Evolutionary conservation across 306 rosid species (phyloP), one percentile per base, ranked within the genome.

Genomic region (Cucurbita argyrosperma): DNA sequence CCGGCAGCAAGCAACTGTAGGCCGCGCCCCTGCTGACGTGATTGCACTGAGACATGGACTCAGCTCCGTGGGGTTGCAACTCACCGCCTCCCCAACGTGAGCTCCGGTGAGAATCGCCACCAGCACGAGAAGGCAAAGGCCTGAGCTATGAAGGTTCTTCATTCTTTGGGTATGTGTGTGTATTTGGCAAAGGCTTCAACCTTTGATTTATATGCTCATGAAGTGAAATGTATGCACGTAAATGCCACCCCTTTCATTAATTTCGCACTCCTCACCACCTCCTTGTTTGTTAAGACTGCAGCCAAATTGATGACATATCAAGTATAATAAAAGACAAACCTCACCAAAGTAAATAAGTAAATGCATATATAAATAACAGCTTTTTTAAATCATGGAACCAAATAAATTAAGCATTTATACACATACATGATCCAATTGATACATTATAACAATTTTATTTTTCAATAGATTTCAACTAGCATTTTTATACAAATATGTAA

Each of bases 1-100:
- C 47, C 77, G 46, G 64, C 96, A 90, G 71, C 96, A 90, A 0
- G 10, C 1, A 3, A 13, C 65, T 0, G 90, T 63, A 0, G 91
- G 96, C 5, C 55, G 59, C 2, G 83, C 10, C 10, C 75, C 46
- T 0, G 82, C 21, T 0, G 19, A 52, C 13, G 47, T 7, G 6
- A 76, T 72, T 13, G 81, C 61, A 6, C 30, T 50, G 26, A 52
- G n/a, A 74, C 83, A 83, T 23, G 79, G 12, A 7, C 54, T 63
- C 66, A 83, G 13, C 79, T 83, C 75, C 74, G 47, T 0, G 0
- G 79, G 81, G 15, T 46, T 74, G 42, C 83, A 79, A 1, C 11
- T 71, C 58, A 39, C 62, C 12, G 64, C 80, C 67, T 63, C 75
- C 1, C 72, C 67, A 6, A 7, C 3, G 8, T 10, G 54, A 4